Conservation (phyloP, 2,329 filamentous ascomycete genomes). For the Fusarium nurragi region DNA sequence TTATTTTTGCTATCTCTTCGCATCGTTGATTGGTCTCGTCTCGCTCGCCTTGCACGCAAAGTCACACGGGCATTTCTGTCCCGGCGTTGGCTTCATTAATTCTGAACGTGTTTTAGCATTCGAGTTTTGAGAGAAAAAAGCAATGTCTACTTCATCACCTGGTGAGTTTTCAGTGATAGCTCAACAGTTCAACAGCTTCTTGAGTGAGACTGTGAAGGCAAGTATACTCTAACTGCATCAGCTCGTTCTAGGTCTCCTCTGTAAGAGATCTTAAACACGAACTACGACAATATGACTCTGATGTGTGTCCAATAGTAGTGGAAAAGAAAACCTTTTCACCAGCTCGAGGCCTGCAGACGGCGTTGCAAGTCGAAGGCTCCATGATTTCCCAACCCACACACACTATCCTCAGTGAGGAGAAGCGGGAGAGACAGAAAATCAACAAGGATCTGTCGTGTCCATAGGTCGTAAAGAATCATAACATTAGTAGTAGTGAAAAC, state of each 20-base stretch:
- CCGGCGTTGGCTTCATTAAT: background rate
- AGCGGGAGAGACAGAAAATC: slow-evolving; percentile 1
- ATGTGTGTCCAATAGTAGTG: background rate
- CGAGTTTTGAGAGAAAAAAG: background rate
- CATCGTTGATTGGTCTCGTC: slow-evolving; percentile 6
- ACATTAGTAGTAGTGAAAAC: slow-evolving; percentile 3
- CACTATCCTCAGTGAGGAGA: slow-evolving; percentile 9
- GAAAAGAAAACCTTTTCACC: background rate
- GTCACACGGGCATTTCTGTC: slow-evolving; percentile 8
- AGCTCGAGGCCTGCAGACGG: background rate
- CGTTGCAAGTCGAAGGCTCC: background rate
- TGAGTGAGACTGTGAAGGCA: background rate
- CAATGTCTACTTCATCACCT: background rate
- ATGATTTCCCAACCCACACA: slow-evolving; percentile 9
- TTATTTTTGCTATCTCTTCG: background rate
- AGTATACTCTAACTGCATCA: background rate
- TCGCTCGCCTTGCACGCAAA: slow-evolving; percentile 25
- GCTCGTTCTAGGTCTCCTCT: background rate
- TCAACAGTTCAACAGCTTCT: slow-evolving; percentile 1
- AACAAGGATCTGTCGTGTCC: slow-evolving; percentile 3
- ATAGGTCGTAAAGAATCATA: slow-evolving; percentile 4
- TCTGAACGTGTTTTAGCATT: background rate
- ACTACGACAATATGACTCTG: background rate
- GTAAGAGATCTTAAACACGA: background rate
- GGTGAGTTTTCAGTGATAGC: background rate